Evolutionary conservation across 495 filamentous ascomycete genomes (phyloP).

Genomic region (Xylaria flabelliformis): DNA sequence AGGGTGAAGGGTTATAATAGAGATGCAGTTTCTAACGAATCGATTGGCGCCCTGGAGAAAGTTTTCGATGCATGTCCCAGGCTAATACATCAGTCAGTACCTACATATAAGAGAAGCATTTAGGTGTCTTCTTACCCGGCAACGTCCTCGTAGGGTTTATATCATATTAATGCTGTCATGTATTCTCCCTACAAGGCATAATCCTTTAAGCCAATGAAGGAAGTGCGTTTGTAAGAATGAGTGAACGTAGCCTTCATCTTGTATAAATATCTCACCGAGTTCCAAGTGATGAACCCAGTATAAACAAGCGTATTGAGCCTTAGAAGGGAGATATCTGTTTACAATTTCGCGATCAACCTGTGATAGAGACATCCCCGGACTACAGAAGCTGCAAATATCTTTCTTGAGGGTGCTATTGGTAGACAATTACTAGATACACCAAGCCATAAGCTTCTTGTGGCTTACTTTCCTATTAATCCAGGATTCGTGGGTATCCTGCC

Average conservation of each 20-base stretch:
- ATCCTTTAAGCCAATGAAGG: conserved; percentile 54
- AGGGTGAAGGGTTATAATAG: neutral
- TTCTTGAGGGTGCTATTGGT: conserved; percentile 39
- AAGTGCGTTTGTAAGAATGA: conserved; percentile 51
- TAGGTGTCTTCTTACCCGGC: conserved; percentile 2
- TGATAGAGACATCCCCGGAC: conserved; percentile 34
- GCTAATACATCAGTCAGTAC: conserved; percentile 5
- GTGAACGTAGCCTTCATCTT: conserved; percentile 32
- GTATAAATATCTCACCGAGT: conserved; percentile 20
- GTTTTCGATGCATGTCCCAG: neutral
- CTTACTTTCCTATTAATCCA: conserved; percentile 38
- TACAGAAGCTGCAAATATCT: conserved; percentile 51
- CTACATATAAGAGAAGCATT: neutral
- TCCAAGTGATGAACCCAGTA: conserved; percentile 58
- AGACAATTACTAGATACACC: conserved; percentile 39
- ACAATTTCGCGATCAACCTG: conserved; percentile 22
- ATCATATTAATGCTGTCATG: neutral
- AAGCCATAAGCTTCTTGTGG: conserved; percentile 24
- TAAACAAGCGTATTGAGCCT: conserved; percentile 50
- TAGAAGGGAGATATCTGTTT: conserved; percentile 35
- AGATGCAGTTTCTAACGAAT: neutral
- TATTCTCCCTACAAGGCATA: conserved; percentile 42
- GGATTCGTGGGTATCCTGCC: conserved; percentile 31
- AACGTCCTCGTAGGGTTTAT: neutral
- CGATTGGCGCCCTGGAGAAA: neutral